phyloP scores from a whole-genome alignment of 2,329 filamentous ascomycete genomes.

The Phaeosphaeriaceae sp. region DNA sequence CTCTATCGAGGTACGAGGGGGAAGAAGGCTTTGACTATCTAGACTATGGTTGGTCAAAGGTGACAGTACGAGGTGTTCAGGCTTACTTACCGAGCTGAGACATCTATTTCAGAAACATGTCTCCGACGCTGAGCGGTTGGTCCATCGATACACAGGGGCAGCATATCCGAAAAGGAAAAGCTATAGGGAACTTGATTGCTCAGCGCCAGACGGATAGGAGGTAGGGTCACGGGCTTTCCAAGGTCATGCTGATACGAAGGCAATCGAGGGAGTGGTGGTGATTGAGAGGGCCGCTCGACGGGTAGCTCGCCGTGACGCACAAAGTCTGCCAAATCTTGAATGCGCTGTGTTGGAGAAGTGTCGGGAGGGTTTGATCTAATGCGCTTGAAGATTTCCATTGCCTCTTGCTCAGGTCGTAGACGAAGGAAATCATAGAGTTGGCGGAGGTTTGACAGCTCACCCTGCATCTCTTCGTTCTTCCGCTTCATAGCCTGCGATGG shows the following conservation, averaged over 20 bases:
- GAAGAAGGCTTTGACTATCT: conserved; percentile 27
- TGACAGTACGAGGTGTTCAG: conserved; percentile 6
- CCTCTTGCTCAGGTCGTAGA: conserved; percentile 38
- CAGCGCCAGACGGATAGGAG: conserved; percentile 37
- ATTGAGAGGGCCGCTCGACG: conserved; percentile 8
- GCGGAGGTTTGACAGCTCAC: conserved; percentile 39
- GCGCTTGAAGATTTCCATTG: conserved; percentile 33
- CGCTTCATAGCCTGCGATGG: conserved; percentile 45
- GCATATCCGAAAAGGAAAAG: conserved; percentile 24
- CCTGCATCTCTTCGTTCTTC: conserved; percentile 46
- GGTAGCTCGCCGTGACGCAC: conserved; percentile 26
- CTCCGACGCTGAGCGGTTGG: conserved; percentile 33
- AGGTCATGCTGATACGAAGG: conserved; percentile 10
- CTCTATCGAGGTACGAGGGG: conserved; percentile 28
- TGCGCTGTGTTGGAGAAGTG: conserved; percentile 26
- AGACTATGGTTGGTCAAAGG: conserved; percentile 41
- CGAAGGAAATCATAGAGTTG: conserved; percentile 42
- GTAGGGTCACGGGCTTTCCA: conserved; percentile 27
- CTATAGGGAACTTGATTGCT: conserved; percentile 13
- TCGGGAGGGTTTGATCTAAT: conserved; percentile 30
- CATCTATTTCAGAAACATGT: conserved; percentile 30
- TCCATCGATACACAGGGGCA: conserved; percentile 23
- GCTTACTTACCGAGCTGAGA: conserved; percentile 35
- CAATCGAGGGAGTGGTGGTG: not conserved
- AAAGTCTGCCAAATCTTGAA: conserved; percentile 35